These are phyloP conservation scores for Calonectria pseudoreteaudii DNA, from an alignment of 2,329 filamentous ascomycete species.

Conservation along the genomic window DNA sequence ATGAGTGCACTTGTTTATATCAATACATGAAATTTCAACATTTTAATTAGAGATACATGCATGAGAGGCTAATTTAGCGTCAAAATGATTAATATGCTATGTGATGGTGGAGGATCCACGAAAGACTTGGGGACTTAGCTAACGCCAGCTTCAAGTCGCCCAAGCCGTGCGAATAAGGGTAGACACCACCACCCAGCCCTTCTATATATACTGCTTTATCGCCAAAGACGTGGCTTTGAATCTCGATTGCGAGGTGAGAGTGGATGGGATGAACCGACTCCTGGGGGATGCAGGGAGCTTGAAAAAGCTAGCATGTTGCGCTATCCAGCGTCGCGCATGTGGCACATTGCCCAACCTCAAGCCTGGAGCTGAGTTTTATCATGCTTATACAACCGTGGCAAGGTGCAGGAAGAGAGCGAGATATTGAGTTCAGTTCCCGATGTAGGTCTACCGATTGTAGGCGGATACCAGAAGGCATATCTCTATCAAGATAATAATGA, in stretches of 20 bases:
- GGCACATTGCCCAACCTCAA: neutral
- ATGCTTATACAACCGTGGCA: neutral
- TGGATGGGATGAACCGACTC: neutral
- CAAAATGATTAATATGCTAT: no score
- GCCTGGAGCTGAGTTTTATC: neutral
- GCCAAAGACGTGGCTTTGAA: neutral
- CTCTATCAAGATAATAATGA: neutral
- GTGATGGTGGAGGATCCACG: no score
- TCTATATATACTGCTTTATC: neutral
- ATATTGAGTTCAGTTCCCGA: neutral
- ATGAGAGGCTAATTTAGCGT: no score
- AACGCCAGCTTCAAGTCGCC: no score
- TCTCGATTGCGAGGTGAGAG: neutral
- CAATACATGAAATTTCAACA: no score
- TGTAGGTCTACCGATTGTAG: neutral
- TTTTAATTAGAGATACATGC: no score
- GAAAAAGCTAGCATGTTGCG: no score
- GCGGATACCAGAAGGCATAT: neutral
- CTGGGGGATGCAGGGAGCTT: no score
- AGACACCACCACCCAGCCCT: neutral
- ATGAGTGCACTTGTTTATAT: neutral
- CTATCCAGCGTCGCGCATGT: neutral
- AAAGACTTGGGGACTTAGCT: no score
- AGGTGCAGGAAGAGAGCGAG: neutral
- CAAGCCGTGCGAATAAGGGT: neutral